Conservation (phyloP, 305 asterid species). For the Fraxinus dipetala region DNA sequence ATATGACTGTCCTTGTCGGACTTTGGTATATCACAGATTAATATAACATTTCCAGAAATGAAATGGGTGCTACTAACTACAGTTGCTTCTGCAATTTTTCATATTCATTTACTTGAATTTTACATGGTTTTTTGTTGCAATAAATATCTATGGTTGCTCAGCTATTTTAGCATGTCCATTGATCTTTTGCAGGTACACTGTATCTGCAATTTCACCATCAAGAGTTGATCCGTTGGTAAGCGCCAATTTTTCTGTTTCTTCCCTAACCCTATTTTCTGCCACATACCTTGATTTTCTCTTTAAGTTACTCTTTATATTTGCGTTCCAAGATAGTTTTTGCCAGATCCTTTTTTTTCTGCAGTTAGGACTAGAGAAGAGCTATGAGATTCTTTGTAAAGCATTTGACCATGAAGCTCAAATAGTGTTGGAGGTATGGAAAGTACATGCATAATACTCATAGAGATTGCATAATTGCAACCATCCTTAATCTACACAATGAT, state of each 20-base stretch:
- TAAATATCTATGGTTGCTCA: constrained; percentile 16
- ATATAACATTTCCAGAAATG: not conserved
- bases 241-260: constrained; percentile 11
- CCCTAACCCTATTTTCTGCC: not conserved
- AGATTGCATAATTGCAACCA: not conserved
- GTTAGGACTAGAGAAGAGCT: constrained; percentile 57
- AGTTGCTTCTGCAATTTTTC: constrained; percentile 1
- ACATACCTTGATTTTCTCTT: constrained; percentile 5
- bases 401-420: constrained; percentile 63
- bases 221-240: constrained; percentile 57
- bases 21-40: not conserved
- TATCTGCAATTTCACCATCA: constrained; percentile 82
- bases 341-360: constrained; percentile 25
- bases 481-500: not conserved
- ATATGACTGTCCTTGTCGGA: not conserved
- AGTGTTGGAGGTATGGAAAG: constrained; percentile 45
- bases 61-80: not conserved
- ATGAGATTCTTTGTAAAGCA: constrained; percentile 86
- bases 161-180: constrained; percentile 14
- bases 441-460: not conserved
- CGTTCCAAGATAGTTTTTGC: constrained; percentile 3
- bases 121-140: not conserved
- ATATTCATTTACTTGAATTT: constrained; percentile 1
- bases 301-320: not conserved
- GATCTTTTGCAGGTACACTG: constrained; percentile 53